Conservation (phyloP, 306 rosid genomes). For the Senna siamea region DNA sequence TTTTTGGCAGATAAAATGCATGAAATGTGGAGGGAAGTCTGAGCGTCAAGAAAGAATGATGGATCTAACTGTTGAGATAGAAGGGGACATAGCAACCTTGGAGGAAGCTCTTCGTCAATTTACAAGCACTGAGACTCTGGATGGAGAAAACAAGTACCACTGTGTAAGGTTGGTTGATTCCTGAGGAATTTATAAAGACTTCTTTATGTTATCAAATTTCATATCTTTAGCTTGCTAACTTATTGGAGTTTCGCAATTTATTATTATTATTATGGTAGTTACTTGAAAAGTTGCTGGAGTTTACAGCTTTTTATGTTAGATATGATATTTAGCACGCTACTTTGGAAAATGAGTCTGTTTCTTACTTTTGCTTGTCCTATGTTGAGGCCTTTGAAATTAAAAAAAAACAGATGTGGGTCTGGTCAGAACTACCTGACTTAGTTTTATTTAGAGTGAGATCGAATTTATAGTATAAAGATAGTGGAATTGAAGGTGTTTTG, state of each 20-base stretch:
- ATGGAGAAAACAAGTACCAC: constrained; percentile 93
- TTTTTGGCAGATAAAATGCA: constrained; percentile 78
- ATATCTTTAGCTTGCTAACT: background rate
- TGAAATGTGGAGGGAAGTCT: constrained; percentile 88
- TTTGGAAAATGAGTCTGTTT: background rate
- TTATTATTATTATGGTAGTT: background rate
- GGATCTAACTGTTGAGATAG: constrained; percentile 96
- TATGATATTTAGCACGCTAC: background rate
- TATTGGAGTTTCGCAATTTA: background rate
- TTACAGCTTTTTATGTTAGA: background rate
- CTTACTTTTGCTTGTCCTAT: constrained; percentile 8
- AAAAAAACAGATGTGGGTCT: background rate
- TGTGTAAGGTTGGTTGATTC: constrained; percentile 78
- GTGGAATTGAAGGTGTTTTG: constrained; percentile 19
- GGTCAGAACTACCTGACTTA: background rate
- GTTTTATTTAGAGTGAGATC: constrained; percentile 1
- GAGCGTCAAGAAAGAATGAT: constrained; percentile 95
- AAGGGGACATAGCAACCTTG: constrained; percentile 85
- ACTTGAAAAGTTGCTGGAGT: background rate
- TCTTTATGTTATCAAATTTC: background rate
- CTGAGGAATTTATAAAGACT: constrained; percentile 3
- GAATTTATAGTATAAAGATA: background rate
- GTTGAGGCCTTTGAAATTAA: background rate
- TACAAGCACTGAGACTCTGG: constrained; percentile 85
- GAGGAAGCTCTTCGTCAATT: constrained; percentile 80